Evolutionary conservation across 495 filamentous ascomycete species (phyloP).

Genomic region (Aspergillus steynii): DNA sequence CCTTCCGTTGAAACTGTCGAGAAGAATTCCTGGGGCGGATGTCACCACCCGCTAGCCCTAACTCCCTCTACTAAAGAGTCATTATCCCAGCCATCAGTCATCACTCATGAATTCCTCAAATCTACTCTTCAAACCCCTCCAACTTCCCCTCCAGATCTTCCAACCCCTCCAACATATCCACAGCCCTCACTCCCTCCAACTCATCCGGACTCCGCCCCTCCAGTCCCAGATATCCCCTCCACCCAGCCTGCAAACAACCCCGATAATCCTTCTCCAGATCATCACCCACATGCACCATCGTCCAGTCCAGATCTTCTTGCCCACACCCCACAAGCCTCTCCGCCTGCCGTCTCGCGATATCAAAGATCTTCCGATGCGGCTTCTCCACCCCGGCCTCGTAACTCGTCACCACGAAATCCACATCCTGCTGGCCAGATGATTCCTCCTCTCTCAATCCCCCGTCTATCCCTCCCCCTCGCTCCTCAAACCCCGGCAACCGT

Average conservation of each 20-base stretch:
- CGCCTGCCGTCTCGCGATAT: conserved; percentile 54
- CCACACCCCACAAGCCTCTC: conserved; percentile 10
- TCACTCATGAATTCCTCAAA: not conserved
- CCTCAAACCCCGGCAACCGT: conserved; percentile 44
- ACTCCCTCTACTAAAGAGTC: too few species aligned
- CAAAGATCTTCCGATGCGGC: conserved; percentile 63
- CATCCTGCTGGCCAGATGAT: conserved; percentile 31
- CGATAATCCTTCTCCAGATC: conserved; percentile 61
- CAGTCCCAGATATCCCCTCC: conserved; percentile 52
- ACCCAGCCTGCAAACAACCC: conserved; percentile 62
- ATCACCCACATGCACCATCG: conserved; percentile 68
- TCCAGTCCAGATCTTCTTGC: conserved; percentile 32
- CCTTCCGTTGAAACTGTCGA: too few species aligned
- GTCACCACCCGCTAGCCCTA: too few species aligned
- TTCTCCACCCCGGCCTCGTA: conserved; percentile 75
- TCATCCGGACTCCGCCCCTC: not conserved
- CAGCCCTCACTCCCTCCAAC: too few species aligned
- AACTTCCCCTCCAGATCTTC: not conserved
- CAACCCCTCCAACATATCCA: not conserved
- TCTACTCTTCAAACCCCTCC: not conserved
- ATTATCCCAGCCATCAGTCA: too few species aligned
- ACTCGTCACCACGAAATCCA: conserved; percentile 69
- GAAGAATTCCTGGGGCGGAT: too few species aligned
- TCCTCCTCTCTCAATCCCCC: not conserved
- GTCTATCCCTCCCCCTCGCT: conserved; percentile 10